phyloP scores from a whole-genome alignment of 345 rosid species.

The Mallotus nudiflorus region DNA sequence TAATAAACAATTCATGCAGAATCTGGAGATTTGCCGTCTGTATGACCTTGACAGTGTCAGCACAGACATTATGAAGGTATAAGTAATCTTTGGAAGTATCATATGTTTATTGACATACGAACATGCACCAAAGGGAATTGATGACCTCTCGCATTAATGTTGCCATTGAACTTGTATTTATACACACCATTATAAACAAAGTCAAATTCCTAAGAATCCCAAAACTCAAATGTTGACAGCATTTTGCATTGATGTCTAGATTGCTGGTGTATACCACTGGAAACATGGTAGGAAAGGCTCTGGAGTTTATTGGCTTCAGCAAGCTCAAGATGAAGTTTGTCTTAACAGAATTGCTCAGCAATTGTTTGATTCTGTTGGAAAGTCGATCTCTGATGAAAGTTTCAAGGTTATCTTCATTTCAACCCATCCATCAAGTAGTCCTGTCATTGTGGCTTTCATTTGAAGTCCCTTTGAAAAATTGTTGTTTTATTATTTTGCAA shows the following conservation, averaged over 20 bases:
- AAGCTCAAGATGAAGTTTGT: slow-evolving; percentile 69
- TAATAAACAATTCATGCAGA: slow-evolving; percentile 47
- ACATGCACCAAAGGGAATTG: neutral
- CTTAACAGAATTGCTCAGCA: slow-evolving; percentile 83
- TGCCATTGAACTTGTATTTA: neutral
- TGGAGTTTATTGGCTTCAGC: slow-evolving; percentile 93
- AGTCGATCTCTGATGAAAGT: slow-evolving; percentile 86
- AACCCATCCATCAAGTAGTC: slow-evolving; percentile 1
- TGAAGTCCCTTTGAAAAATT: neutral
- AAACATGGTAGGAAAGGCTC: slow-evolving; percentile 92
- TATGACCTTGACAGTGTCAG: slow-evolving; percentile 69
- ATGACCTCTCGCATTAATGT: neutral
- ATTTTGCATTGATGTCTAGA: slow-evolving; percentile 41
- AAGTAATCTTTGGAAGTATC: slow-evolving; percentile 8
- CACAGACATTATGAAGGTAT: slow-evolving; percentile 85
- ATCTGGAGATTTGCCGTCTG: slow-evolving; percentile 82
- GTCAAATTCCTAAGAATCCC: neutral
- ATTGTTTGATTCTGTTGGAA: slow-evolving; percentile 89
- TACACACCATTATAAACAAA: neutral
- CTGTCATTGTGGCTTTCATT: neutral
- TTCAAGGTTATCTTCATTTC: slow-evolving; percentile 56
- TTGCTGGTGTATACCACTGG: slow-evolving; percentile 89
- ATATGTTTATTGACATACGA: neutral
- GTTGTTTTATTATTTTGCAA: neutral
- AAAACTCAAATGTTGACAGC: neutral